Conservation (phyloP, 768 basidiomycete species). For the Leccinellum albellum region DNA sequence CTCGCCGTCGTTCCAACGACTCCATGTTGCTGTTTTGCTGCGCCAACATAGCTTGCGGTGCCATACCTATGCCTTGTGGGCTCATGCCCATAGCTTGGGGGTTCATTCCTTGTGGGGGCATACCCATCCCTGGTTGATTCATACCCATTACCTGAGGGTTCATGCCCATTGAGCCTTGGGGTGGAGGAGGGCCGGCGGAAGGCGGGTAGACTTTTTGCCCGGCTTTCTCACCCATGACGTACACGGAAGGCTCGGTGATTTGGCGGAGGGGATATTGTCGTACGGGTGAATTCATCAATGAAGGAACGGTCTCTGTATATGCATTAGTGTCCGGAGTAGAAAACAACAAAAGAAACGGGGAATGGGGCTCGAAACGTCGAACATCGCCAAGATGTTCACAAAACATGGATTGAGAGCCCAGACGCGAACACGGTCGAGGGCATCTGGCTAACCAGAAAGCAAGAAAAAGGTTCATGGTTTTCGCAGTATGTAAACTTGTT, state of each 20-base stretch:
- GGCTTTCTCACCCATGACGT: conserved; percentile 65
- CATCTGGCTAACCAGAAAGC: neutral
- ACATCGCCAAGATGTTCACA: neutral
- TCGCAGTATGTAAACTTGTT: neutral
- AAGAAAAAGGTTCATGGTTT: neutral
- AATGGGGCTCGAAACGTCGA: neutral
- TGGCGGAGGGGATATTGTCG: conserved; percentile 69
- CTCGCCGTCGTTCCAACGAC: conserved; percentile 58
- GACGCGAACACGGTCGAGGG: neutral
- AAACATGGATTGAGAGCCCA: neutral
- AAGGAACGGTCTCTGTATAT: conserved; percentile 53
- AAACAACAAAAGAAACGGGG: conserved; percentile 1
- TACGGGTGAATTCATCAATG: conserved; percentile 55
- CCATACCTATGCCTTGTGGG: conserved; percentile 27
- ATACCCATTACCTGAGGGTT: conserved; percentile 23
- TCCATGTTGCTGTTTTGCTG: conserved; percentile 75
- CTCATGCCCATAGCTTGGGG: conserved; percentile 22
- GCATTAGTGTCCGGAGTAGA: conserved; percentile 8
- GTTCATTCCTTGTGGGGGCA: conserved; percentile 25
- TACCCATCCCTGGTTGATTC: conserved; percentile 22
- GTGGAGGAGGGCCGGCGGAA: conserved; percentile 32
- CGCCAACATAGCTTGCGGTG: conserved; percentile 59
- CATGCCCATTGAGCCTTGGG: conserved; percentile 26
- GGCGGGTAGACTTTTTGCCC: conserved; percentile 60
- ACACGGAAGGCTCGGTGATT: conserved; percentile 64